Conservation (phyloP, 1,284 basidiomycete genomes). For the Meira nashicola region DNA sequence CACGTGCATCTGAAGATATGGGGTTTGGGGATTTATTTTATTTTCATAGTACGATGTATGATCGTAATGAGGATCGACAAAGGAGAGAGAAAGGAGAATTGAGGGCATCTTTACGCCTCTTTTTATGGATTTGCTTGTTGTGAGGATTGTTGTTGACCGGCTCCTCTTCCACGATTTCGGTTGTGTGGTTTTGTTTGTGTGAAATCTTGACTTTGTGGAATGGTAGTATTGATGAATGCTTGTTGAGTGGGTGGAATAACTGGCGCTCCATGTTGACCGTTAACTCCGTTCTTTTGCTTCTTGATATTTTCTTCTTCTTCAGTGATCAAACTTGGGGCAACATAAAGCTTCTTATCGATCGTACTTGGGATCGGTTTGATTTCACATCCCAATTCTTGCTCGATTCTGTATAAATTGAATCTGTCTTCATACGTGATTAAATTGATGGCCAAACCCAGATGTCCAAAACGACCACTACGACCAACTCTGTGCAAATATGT, state of each 20-base stretch:
- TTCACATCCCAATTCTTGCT: conserved; percentile 96
- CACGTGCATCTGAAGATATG: too few species aligned
- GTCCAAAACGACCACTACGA: conserved; percentile 93
- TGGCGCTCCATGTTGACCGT: conserved; percentile 47
- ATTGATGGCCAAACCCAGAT: conserved; percentile 94
- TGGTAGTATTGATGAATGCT: conserved; percentile 47
- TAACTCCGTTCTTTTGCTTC: conserved; percentile 15
- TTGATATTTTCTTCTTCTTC: conserved; percentile 17
- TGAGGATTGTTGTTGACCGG: neutral
- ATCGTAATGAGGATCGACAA: too few species aligned
- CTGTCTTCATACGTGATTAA: conserved; percentile 81
- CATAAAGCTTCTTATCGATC: conserved; percentile 86
- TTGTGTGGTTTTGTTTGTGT: conserved; percentile 30
- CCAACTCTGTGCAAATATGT: conserved; percentile 97
- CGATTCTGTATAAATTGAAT: conserved; percentile 95
- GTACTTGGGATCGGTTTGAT: conserved; percentile 89
- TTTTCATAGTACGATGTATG: too few species aligned
- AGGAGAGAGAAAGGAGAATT: too few species aligned
- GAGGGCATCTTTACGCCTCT: neutral
- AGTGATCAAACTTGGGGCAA: conserved; percentile 46
- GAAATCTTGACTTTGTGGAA: conserved; percentile 49
- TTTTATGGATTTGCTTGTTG: neutral
- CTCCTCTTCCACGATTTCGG: neutral
- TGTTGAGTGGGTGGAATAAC: conserved; percentile 52
- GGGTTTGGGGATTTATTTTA: too few species aligned